Evolutionary conservation across 495 filamentous ascomycete species (phyloP), one percentile per base, ranked within the genome.

Genomic region (Xylaria venustula): DNA sequence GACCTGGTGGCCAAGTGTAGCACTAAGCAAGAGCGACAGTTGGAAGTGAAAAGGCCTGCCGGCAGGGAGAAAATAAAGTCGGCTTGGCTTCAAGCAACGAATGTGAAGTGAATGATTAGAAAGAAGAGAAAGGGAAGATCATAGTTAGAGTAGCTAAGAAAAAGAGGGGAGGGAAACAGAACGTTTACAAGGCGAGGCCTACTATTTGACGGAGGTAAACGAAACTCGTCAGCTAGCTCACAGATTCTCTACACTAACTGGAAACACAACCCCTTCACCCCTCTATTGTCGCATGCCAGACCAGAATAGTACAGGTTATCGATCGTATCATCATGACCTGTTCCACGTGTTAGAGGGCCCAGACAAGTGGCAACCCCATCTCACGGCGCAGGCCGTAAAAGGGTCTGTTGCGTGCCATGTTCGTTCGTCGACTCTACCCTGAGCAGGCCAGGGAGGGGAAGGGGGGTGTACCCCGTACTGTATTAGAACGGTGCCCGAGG

Each of bases 61-160:
- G 26, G 47, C 60, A 47, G 46, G 67, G 60, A 62, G 54, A 51
- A 64, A 54, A 62, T 54, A 67, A 66, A 66, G 23, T 36, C 23
- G 46, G 40, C 15, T 49, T 49, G 32, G 56, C 56, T 42, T 59
- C 32, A 51, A 40, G 46, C 32, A 51, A 46, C 3, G 45, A 59
- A 30, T 20, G 56, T 17, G 34, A 51, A 22, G 34, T 28, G n/a
- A 49, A 51, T 51, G 20, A 48, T 5, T 49, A 32, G 28, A 46
- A 42, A 41, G 45, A 48, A 58, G 44, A 28, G 36, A 51, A 48
- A 58, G 44, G 20, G 36, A 51, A 59, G 46, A 30, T 51, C 45
- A 59, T 49, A 59, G 25, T 11, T 45, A 49, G 22, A 15, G 22
- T n/a, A 26, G n/a, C 14, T 49, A 59, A 46, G 42, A 25, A 30